Conservation (phyloP, 2,329 filamentous ascomycete genomes). For the Bipolaris cookei region DNA sequence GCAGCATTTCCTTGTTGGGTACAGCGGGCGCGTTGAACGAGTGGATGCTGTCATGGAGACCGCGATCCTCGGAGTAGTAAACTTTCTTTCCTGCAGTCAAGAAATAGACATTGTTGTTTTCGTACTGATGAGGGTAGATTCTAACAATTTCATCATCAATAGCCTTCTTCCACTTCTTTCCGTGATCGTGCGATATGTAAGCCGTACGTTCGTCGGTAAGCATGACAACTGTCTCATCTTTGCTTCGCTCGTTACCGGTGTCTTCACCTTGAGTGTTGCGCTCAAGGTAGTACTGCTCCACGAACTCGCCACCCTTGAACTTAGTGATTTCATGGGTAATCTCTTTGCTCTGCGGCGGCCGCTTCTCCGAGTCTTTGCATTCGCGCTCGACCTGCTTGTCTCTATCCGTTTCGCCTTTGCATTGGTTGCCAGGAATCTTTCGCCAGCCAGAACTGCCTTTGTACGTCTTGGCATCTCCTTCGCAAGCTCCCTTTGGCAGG, state of each 20-base stretch:
- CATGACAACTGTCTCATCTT: conserved; percentile 76
- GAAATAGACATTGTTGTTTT: conserved; percentile 87
- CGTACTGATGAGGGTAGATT: conserved; percentile 79
- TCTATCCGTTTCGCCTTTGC: conserved; percentile 51
- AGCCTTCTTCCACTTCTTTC: conserved; percentile 82
- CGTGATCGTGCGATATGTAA: conserved; percentile 81
- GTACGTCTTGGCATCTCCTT: conserved; percentile 74
- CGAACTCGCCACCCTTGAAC: conserved; percentile 67
- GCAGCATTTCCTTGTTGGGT: conserved; percentile 57
- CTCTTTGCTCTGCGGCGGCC: conserved; percentile 68
- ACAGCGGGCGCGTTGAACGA: conserved; percentile 73
- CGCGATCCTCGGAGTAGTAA: conserved; percentile 82
- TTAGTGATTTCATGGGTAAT: conserved; percentile 65
- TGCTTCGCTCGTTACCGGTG: conserved; percentile 67
- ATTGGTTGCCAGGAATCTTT: conserved; percentile 74
- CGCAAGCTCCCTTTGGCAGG: conserved; percentile 75
- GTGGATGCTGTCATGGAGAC: conserved; percentile 66
- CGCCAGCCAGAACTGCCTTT: conserved; percentile 89
- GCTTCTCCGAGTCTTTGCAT: conserved; percentile 67
- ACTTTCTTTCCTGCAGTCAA: conserved; percentile 72
- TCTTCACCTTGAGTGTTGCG: conserved; percentile 69
- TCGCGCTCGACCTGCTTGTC: conserved; percentile 69
- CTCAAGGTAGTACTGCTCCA: conserved; percentile 77
- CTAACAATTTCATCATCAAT: conserved; percentile 70
- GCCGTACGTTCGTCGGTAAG: conserved; percentile 66